Percentiles rank a stretch among this genome's conserved stretches.
Evolutionary conservation across 768 basidiomycete species (phyloP).

Genomic region (Mycena epipterygia): DNA sequence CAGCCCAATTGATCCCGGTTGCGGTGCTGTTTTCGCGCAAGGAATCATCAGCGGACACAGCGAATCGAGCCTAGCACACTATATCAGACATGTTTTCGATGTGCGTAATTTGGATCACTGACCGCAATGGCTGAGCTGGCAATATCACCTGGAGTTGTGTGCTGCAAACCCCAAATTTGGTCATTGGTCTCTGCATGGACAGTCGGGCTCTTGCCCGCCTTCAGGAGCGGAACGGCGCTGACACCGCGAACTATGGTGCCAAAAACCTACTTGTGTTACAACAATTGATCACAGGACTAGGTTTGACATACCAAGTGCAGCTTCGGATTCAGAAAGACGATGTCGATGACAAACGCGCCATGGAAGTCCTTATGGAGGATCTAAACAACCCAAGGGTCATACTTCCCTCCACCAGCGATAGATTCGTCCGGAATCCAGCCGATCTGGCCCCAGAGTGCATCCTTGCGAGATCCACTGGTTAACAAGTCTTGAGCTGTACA

Average conservation of each 20-base stretch:
- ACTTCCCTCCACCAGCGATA: background rate
- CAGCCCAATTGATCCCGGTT: background rate
- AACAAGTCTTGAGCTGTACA: no score
- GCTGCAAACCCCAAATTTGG: slow-evolving; percentile 2
- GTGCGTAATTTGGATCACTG: background rate
- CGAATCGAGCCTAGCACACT: background rate
- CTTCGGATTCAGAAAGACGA: background rate
- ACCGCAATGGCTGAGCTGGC: background rate
- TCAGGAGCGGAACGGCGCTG: background rate
- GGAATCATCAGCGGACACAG: background rate
- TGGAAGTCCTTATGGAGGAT: background rate
- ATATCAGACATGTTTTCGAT: background rate
- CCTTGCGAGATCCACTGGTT: background rate
- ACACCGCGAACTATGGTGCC: background rate
- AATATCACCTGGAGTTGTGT: background rate
- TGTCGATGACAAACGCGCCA: background rate
- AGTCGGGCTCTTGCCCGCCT: background rate
- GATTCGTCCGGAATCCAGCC: background rate
- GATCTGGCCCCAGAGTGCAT: background rate
- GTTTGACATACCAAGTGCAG: background rate
- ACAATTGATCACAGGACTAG: background rate
- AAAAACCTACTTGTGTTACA: background rate
- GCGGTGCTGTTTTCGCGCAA: background rate
- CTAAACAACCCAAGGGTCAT: background rate
- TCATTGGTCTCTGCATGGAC: background rate